phyloP scores from a whole-genome alignment of 768 basidiomycete genomes.

The Amanita thiersii region DNA sequence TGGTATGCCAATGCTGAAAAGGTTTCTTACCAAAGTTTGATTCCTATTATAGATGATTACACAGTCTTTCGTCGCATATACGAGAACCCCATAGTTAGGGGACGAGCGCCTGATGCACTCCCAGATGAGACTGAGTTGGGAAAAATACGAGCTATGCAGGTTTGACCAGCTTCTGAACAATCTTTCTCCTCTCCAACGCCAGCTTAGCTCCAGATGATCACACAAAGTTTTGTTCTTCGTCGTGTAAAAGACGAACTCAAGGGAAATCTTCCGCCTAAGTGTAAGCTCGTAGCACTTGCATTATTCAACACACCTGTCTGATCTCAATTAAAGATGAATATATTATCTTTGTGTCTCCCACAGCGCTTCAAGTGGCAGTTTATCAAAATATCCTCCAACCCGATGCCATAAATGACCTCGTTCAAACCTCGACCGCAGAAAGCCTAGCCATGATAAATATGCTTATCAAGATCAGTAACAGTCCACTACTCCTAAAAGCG shows the following conservation, averaged over 20 bases:
- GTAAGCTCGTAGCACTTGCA: slow-evolving; percentile 33
- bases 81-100: slow-evolving; percentile 81
- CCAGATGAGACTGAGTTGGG: slow-evolving; percentile 71
- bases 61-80: slow-evolving; percentile 72
- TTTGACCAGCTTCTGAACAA: slow-evolving; percentile 18
- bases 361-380: slow-evolving; percentile 71
- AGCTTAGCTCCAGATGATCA: slow-evolving; percentile 56
- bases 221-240: slow-evolving; percentile 84
- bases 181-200: neutral
- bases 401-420: slow-evolving; percentile 58
- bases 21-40: slow-evolving; percentile 5
- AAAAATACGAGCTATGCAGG: slow-evolving; percentile 69
- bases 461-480: slow-evolving; percentile 88
- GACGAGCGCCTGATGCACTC: slow-evolving; percentile 71
- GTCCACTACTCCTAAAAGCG: slow-evolving; percentile 81
- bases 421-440: slow-evolving; percentile 65
- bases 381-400: slow-evolving; percentile 70
- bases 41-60: slow-evolving; percentile 52
- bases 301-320: neutral
- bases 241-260: slow-evolving; percentile 78
- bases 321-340: slow-evolving; percentile 69
- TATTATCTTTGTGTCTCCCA: slow-evolving; percentile 93
- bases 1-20: slow-evolving; percentile 32
- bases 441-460: slow-evolving; percentile 73
- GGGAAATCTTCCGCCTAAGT: slow-evolving; percentile 85